Conservation (phyloP, 345 rosid genomes). For the Eucalyptus cloeziana region DNA sequence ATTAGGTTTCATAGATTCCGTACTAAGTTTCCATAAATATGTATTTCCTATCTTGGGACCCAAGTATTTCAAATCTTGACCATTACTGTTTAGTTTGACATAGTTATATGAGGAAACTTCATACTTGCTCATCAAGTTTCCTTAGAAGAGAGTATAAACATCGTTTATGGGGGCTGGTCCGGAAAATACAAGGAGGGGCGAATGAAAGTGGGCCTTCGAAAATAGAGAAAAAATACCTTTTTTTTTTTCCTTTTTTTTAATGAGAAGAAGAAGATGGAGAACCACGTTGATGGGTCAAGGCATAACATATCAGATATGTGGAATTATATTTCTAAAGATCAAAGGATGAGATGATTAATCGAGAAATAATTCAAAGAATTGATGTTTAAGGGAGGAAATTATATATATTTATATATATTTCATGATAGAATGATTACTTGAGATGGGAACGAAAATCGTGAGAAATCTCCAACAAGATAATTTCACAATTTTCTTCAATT, state of each 20-base stretch:
- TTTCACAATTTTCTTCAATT: background rate
- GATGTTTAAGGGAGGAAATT: no score
- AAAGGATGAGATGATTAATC: no score
- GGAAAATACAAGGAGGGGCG: background rate
- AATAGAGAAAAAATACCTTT: no score
- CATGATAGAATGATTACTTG: background rate
- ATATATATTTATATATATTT: no score
- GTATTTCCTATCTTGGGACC: background rate
- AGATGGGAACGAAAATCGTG: no score
- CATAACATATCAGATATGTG: background rate
- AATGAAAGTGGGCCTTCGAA: background rate
- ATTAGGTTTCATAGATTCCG: background rate
- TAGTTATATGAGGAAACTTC: background rate
- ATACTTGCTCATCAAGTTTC: background rate
- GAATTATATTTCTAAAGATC: no score
- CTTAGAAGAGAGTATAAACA: background rate
- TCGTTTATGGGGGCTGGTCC: background rate
- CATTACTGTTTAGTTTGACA: background rate
- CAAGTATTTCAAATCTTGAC: background rate
- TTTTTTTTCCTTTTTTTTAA: no score
- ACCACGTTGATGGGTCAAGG: no score
- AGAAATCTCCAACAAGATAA: background rate
- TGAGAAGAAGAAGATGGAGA: background rate
- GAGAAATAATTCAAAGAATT: no score
- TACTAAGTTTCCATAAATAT: background rate